Evolutionary conservation across 495 filamentous ascomycete genomes (phyloP).

Genomic region (Aspergillus nidulans): DNA sequence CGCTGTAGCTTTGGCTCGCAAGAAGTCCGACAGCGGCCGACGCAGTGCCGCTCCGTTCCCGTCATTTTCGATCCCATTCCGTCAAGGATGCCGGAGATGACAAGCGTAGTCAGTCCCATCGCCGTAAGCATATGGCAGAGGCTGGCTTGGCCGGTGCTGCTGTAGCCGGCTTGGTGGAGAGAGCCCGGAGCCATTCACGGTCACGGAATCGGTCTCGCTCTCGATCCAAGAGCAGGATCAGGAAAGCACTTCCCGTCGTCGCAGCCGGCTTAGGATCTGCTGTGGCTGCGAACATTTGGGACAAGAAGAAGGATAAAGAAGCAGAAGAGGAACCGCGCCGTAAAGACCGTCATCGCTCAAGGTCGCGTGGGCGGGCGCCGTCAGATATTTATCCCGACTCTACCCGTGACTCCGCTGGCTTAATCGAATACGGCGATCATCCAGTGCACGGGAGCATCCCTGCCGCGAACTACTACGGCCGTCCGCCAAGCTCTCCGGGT

Average conservation of each 20-base stretch:
- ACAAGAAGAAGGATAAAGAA: constrained; percentile 66
- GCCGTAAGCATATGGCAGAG: constrained; percentile 67
- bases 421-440: constrained; percentile 78
- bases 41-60: constrained; percentile 72
- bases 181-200: constrained; percentile 61
- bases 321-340: constrained; percentile 41
- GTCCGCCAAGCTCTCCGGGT: constrained; percentile 33
- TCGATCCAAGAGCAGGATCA: constrained; percentile 56
- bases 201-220: constrained; percentile 45
- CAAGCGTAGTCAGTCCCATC: constrained; percentile 53
- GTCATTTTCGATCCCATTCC: constrained; percentile 47
- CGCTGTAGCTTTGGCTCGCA: constrained; percentile 70
- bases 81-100: constrained; percentile 35
- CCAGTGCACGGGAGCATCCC: constrained; percentile 54
- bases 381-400: constrained; percentile 53
- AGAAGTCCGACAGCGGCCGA: constrained; percentile 60
- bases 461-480: constrained; percentile 47
- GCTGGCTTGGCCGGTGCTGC: constrained; percentile 76
- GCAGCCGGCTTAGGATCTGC: constrained; percentile 76
- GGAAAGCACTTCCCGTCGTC: constrained; percentile 59
- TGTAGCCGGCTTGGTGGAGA: constrained; percentile 69
- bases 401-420: constrained; percentile 54
- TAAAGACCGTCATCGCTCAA: constrained; percentile 47
- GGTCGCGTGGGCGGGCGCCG: constrained; percentile 52
- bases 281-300: constrained; percentile 75